phyloP scores from a whole-genome alignment of 345 rosid species.

The Syzygium aromaticum region DNA sequence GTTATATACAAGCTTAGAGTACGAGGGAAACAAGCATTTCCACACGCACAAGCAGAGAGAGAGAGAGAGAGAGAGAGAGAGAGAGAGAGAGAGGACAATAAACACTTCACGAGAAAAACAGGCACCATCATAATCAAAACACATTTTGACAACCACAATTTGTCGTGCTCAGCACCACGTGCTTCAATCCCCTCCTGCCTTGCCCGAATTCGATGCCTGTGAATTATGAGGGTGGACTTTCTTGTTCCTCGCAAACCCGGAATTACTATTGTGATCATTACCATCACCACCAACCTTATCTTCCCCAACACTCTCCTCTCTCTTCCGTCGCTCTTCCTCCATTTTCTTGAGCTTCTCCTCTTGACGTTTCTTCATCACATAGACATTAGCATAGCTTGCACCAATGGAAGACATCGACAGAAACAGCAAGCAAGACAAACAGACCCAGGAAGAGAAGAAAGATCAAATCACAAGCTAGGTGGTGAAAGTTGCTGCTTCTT shows the following conservation, averaged over 20 bases:
- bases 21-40: neutral
- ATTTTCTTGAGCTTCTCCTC: constrained; percentile 21
- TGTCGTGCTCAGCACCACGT: neutral
- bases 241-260: neutral
- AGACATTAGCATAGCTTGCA: constrained; percentile 20
- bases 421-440: neutral
- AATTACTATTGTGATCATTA: neutral
- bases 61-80: neutral
- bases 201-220: neutral
- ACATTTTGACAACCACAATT: neutral
- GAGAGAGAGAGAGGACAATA: neutral
- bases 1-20: neutral
- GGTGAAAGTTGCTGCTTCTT: neutral
- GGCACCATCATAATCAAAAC: neutral
- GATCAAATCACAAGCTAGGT: neutral
- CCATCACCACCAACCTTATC: neutral
- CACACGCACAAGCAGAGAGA: neutral
- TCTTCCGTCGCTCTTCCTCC: neutral
- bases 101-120: neutral
- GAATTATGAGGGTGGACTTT: constrained; percentile 1
- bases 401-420: constrained; percentile 25
- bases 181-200: neutral
- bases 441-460: neutral
- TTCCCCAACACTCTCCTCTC: neutral
- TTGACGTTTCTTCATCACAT: constrained; percentile 18